Base-by-base conservation (phyloP, 176 grass and related monocot species). In the Paspalum notatum region DNA sequence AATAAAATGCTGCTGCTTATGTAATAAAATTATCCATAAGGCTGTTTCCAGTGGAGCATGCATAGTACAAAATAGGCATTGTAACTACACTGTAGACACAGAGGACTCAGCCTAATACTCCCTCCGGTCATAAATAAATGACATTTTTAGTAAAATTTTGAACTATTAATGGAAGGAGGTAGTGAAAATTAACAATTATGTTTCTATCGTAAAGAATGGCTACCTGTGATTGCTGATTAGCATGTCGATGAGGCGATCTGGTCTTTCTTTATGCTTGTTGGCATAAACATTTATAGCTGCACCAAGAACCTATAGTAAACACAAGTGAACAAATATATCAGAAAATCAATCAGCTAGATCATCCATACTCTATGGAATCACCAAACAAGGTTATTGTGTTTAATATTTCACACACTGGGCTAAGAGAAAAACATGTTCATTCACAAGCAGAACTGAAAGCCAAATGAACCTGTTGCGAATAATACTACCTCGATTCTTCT, bases 201-300 rank as follows among this genome's bases (percentile, higher is more conserved):
- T 42, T 26, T 76, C 55, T 18, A 38, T 42, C 24, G 40, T 56
- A 38, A 62, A 75, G 26, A 62, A 54, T 18, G 62, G 27, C 48
- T 88, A 97, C 95, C 95, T 98, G 88, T 98, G 95, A 66, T 83
- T 93, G 72, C 95, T 98, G 55, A 92, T 82, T 79, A 98, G 68
- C 92, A 98, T 98, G 68, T 98, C 95, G 72, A 98, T 94, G 49
- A 98, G 92, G 72, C 89, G 92, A 84, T 98, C 95, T 72, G 95
- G 90, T 61, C 95, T 85, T 83, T 98, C 92, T 89, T 87, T 98
- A 66, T 98, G 95, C 77, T 91, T 98, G 72, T 83, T 98, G 52
- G 90, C 95, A 83, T 98, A 98, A 76, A 98, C 89, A 82, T 86
- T 93, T 84, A 98, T 93, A 59, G 92, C 90, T 72, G 90, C 88